Evolutionary conservation across 1,284 basidiomycete species (phyloP).

Genomic region (Ceratobasidium sp.): DNA sequence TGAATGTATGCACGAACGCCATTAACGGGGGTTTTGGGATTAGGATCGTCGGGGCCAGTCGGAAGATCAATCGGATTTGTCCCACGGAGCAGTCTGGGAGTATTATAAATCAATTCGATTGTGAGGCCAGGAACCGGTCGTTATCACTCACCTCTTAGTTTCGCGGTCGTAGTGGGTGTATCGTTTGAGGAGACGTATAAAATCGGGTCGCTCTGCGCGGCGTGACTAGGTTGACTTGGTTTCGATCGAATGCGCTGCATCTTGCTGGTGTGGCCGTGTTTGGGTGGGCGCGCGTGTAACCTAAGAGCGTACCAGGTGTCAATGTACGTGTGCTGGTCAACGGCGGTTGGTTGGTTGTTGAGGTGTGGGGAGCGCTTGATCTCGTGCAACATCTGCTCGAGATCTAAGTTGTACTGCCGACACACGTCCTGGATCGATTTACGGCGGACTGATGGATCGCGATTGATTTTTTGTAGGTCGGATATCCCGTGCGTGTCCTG

Average conservation of each 20-base stretch:
- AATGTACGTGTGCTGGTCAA: not conserved
- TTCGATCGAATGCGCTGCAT: conserved; percentile 9
- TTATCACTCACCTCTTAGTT: not conserved
- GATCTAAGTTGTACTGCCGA: not conserved
- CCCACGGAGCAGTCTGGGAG: not conserved
- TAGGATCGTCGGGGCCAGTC: not conserved
- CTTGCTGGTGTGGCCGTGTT: not conserved
- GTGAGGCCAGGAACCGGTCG: not conserved
- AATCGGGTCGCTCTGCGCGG: not conserved
- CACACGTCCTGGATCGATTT: not conserved
- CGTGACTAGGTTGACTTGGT: not conserved
- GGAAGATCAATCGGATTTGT: not conserved
- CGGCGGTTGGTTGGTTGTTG: not conserved
- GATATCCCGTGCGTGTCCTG: not conserved
- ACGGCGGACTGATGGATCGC: not conserved
- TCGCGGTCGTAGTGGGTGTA: not conserved
- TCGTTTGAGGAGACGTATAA: not conserved
- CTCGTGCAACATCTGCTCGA: not conserved
- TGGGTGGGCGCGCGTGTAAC: not conserved
- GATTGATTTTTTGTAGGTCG: conserved; percentile 3
- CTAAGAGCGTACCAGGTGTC: conserved; percentile 1
- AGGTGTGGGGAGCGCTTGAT: not conserved
- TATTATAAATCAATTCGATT: not conserved
- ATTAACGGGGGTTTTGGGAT: conserved; percentile 4
- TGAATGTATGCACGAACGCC: not conserved